phyloP scores from a whole-genome alignment of 2,329 filamentous ascomycete genomes.

The Hypocreales sp. region DNA sequence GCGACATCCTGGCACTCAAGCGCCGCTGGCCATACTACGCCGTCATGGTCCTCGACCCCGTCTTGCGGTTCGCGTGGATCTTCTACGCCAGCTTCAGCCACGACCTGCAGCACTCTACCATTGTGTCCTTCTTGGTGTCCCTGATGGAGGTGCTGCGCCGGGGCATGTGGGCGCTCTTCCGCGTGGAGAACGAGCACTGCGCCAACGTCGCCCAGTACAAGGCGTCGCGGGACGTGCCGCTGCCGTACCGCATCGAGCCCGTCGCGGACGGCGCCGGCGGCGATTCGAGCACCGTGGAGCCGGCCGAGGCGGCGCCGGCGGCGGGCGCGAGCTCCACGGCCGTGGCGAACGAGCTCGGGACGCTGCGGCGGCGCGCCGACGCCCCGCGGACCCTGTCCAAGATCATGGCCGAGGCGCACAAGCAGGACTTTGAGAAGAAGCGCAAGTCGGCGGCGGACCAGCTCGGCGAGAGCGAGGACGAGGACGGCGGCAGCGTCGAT shows the following conservation, averaged over 20 bases:
- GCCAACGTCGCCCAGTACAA: slow-evolving; percentile 83
- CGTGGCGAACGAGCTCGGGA: slow-evolving; percentile 8
- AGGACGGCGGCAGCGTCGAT: slow-evolving; percentile 5
- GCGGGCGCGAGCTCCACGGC: slow-evolving; percentile 7
- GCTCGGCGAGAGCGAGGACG: no score
- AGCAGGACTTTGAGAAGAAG: slow-evolving; percentile 81
- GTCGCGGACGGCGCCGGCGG: slow-evolving; percentile 25
- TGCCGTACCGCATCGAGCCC: slow-evolving; percentile 57
- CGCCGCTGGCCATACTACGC: slow-evolving; percentile 69
- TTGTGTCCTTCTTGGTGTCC: slow-evolving; percentile 65
- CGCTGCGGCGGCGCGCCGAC: slow-evolving; percentile 17
- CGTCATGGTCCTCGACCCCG: slow-evolving; percentile 69
- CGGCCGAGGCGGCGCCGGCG: slow-evolving; percentile 7
- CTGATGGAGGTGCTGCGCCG: slow-evolving; percentile 70
- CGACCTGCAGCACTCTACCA: slow-evolving; percentile 66
- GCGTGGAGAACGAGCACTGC: slow-evolving; percentile 96
- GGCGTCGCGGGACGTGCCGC: slow-evolving; percentile 70
- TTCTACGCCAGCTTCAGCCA: slow-evolving; percentile 76
- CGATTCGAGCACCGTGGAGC: slow-evolving; percentile 11
- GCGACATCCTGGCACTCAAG: slow-evolving; percentile 69
- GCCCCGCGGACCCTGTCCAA: slow-evolving; percentile 29
- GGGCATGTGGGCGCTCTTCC: slow-evolving; percentile 83
- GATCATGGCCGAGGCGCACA: slow-evolving; percentile 72
- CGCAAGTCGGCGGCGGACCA: slow-evolving; percentile 27
- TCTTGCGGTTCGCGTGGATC: slow-evolving; percentile 87